Conservation (phyloP, 1,284 basidiomycete genomes). For the Psilocybe mexicana region DNA sequence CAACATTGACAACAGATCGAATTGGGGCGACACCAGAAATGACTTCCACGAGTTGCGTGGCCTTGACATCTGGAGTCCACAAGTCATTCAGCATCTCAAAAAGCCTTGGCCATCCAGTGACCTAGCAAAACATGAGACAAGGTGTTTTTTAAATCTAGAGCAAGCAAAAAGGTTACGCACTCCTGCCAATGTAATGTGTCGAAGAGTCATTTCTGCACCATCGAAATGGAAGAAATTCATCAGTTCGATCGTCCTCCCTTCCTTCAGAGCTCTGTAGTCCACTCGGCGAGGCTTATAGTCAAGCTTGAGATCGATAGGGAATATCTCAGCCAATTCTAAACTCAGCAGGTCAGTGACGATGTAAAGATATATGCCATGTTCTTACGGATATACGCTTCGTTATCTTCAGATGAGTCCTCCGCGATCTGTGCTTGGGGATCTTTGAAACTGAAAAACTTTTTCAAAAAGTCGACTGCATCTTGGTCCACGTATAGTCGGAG, state of each 20-base stretch:
- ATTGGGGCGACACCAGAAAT: conserved; percentile 97
- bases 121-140: conserved; percentile 42
- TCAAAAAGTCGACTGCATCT: conserved; percentile 97
- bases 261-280: conserved; percentile 88
- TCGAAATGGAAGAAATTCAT: conserved; percentile 99
- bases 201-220: conserved; percentile 95
- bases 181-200: conserved; percentile 90
- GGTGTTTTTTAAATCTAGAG: neutral
- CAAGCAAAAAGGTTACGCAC: conserved; percentile 47
- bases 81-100: conserved; percentile 93
- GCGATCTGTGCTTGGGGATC: conserved; percentile 50
- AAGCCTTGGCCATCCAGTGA: conserved; percentile 86
- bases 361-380: neutral
- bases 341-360: too few species aligned
- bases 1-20: conserved; percentile 94
- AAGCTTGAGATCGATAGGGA: conserved; percentile 89
- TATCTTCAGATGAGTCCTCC: conserved; percentile 35
- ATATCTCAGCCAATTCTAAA: conserved; percentile 84
- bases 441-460: conserved; percentile 93
- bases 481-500: conserved; percentile 95
- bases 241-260: conserved; percentile 92
- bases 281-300: conserved; percentile 99
- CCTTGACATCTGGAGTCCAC: conserved; percentile 99
- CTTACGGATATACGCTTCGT: conserved; percentile 78
- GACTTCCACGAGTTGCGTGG: conserved; percentile 95